Evolutionary conservation across 805 yeast species (phyloP).

Genomic region (Saitoella complicata): DNA sequence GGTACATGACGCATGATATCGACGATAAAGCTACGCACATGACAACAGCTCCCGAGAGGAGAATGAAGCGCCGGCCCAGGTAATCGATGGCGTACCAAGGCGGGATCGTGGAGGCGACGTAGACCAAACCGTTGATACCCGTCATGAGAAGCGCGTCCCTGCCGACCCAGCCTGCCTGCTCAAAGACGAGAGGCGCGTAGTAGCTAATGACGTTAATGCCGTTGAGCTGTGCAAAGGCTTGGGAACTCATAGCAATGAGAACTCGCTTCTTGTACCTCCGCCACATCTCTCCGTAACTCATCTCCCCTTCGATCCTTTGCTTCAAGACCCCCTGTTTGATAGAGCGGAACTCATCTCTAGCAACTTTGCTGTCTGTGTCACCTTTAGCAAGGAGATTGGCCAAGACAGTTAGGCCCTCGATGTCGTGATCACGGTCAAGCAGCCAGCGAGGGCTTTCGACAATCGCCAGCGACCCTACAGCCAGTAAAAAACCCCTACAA

Average conservation of each 20-base stretch:
- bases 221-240: constrained; percentile 81
- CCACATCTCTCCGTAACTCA: constrained; percentile 60
- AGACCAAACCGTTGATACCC: constrained; percentile 53
- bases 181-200: constrained; percentile 87
- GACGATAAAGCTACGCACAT: constrained; percentile 59
- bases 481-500: constrained; percentile 37
- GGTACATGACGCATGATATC: constrained; percentile 45
- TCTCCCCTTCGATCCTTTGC: constrained; percentile 67
- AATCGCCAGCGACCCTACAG: constrained; percentile 58
- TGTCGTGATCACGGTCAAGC: constrained; percentile 57
- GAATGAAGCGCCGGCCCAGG: constrained; percentile 84
- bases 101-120: constrained; percentile 54
- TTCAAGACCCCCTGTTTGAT: constrained; percentile 69
- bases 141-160: constrained; percentile 80
- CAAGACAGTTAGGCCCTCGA: constrained; percentile 72
- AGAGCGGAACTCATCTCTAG: constrained; percentile 56
- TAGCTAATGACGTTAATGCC: constrained; percentile 88
- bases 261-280: constrained; percentile 59
- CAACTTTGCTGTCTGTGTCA: constrained; percentile 48
- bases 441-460: constrained; percentile 89
- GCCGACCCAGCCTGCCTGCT: constrained; percentile 89
- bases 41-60: constrained; percentile 58
- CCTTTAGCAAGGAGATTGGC: constrained; percentile 73
- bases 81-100: constrained; percentile 83
- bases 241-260: constrained; percentile 77